phyloP scores from a whole-genome alignment of 2,329 filamentous ascomycete species.

The Niveomyces coronatus region DNA sequence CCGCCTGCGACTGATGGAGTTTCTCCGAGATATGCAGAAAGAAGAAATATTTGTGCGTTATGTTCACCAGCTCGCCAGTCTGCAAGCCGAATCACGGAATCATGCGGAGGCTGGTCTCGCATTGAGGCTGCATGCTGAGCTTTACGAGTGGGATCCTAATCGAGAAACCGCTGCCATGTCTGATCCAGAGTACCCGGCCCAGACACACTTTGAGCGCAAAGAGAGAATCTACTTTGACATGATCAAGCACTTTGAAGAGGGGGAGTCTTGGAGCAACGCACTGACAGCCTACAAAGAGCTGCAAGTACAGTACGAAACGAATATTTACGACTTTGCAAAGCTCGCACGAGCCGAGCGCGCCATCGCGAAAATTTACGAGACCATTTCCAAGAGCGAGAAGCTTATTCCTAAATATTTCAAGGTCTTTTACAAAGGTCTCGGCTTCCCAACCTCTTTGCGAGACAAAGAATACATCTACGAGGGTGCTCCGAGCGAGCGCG shows the following conservation, averaged over 20 bases:
- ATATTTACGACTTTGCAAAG: constrained; percentile 84
- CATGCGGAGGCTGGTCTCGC: constrained; percentile 82
- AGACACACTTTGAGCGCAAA: constrained; percentile 85
- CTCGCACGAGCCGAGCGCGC: constrained; percentile 80
- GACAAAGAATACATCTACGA: constrained; percentile 94
- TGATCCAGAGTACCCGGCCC: constrained; percentile 70
- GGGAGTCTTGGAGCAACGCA: constrained; percentile 87
- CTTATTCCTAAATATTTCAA: constrained; percentile 80
- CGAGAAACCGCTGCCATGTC: constrained; percentile 53
- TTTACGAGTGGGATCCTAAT: constrained; percentile 82
- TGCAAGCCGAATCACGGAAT: constrained; percentile 68
- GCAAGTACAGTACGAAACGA: constrained; percentile 81
- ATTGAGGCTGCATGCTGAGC: constrained; percentile 78
- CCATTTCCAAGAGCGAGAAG: constrained; percentile 70
- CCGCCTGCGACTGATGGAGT: constrained; percentile 86
- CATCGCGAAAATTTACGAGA: constrained; percentile 87
- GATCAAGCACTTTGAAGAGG: constrained; percentile 89
- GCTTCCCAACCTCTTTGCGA: constrained; percentile 69
- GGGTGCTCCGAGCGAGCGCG: constrained; percentile 64
- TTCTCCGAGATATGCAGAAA: constrained; percentile 91
- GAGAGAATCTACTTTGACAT: constrained; percentile 89
- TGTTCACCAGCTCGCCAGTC: constrained; percentile 76
- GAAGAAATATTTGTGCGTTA: constrained; percentile 95
- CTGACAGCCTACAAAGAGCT: constrained; percentile 84
- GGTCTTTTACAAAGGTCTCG: constrained; percentile 79